Base-by-base conservation (phyloP, 441 rosid species). In the Adansonia rubrostipa region DNA sequence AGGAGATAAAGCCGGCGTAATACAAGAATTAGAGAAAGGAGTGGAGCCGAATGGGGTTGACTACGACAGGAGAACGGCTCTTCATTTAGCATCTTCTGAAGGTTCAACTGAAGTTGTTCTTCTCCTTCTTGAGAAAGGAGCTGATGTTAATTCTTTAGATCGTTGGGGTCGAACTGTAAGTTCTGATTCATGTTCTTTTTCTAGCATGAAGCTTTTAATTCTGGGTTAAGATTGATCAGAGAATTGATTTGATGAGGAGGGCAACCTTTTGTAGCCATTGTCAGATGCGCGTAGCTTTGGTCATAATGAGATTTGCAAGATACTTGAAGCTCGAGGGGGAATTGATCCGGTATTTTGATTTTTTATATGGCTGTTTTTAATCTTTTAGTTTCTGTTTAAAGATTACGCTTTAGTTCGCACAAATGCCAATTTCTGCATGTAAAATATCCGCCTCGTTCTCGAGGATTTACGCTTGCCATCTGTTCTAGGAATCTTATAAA, bases 131-230 rank as follows among this genome's bases (percentile, higher is more conserved):
- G 89, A 84, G 77, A 87, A 79, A 84, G 89, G 88, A 63, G 92
- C 92, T 73, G 88, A 84, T 77, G 92, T 87, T 28, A 87, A 91
- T 76, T 87, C 85, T 56, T 53, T 78, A 11, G 94, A 88, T 82
- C 94, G 91, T 44, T 91, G 92, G 90, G 89, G 89, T 75, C 91
- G 88, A 76, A 89, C 91, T 65, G 94, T 91, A 81, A 86, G 94
- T 83, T 78, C 9, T 33, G 10, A 9, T 54, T n/a, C n/a, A 36
- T n/a, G n/a, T 17, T 48, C 28, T 24, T 50, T 28, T 14, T 62
- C 45, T 22, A 10, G 6, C n/a, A 63, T 15, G 10, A 50, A 45
- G 9, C 8, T 15, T 9, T 33, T 33, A 33, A 33, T 33, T 33
- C 50, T 60, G 28, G 9, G 13, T 36, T 17, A 19, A 33, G 17